phyloP scores from a whole-genome alignment of 2,329 filamentous ascomycete species.

The Fusarium anguioides region DNA sequence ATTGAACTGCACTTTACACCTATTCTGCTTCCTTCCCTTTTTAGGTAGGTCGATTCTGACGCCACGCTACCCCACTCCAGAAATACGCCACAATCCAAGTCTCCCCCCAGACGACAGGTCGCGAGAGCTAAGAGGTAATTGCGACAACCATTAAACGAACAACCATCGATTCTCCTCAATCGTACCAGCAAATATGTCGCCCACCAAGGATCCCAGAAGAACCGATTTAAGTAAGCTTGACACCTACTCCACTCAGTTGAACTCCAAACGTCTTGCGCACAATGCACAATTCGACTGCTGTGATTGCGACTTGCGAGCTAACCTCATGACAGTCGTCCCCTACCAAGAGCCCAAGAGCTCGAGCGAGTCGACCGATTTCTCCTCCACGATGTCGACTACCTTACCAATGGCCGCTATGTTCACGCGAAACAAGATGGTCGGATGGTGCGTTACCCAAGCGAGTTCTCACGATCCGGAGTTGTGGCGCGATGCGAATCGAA shows the following conservation, averaged over 20 bases:
- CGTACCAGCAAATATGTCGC: constrained; percentile 50
- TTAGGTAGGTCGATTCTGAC: constrained; percentile 25
- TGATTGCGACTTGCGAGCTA: constrained; percentile 16
- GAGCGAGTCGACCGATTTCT: constrained; percentile 74
- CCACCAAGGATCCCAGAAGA: constrained; percentile 58
- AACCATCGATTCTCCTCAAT: constrained; percentile 24
- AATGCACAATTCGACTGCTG: constrained; percentile 1
- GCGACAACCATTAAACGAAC: constrained; percentile 32
- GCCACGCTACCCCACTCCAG: constrained; percentile 28
- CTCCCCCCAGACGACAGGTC: constrained; percentile 28
- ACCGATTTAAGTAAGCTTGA: constrained; percentile 56
- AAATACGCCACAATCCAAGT: constrained; percentile 27
- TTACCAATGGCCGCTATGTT: constrained; percentile 86
- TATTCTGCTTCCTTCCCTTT: constrained; percentile 12
- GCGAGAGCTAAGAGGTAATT: constrained; percentile 36
- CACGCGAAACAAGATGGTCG: constrained; percentile 85
- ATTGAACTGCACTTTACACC: neutral
- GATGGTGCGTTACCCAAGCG: constrained; percentile 62
- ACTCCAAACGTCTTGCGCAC: neutral
- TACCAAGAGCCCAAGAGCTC: constrained; percentile 81
- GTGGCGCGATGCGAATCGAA: constrained; percentile 14
- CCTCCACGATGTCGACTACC: constrained; percentile 77
- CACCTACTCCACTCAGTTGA: neutral
- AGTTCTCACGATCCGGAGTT: neutral
- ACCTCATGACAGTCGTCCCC: constrained; percentile 76